Base-by-base conservation (phyloP, 2,329 filamentous ascomycete genomes). In the Trichoderma guizhouense region DNA sequence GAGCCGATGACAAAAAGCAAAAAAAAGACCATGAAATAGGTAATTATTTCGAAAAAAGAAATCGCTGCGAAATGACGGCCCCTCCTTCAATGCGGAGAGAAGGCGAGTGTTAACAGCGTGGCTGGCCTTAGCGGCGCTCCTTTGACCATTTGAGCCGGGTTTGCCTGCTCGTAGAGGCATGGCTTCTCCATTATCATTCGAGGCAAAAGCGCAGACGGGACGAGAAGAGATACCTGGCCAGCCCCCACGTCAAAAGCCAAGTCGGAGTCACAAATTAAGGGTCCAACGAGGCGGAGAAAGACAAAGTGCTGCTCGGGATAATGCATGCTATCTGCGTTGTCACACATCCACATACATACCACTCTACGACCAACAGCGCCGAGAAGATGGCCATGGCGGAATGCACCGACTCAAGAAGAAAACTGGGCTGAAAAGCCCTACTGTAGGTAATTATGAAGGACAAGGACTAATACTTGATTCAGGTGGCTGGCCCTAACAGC, bases 91-190 rank as follows among this genome's bases (percentile, higher is more conserved):
- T 70, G 67, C 67, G 67, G 58, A 70, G 67, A 62, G 32, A 51
- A 47, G 14, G 58, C 58, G 15, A 64, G 9, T 28, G 14, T 7
- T 60, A 69, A 36, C 24, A 34, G 34, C n/a, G 66, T 69, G 66
- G 66, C 53, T 69, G 55, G 39, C 24, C n/a, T 69, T 69, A 61
- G 66, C 66, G 66, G 66, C 66, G 66, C 55, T 69, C 66, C 36
- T 51, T 51, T 58, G 28, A 43, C 66, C 66, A 69, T 61, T 51
- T 39, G 55, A 69, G 66, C 34, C 66, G 55, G 66, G 21, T 28
- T 47, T 69, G 53, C n/a, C n/a, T 69, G 55, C 55, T 69, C 5
- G 26, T 47, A n/a, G 43, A 51, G 43, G 43, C 43, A 51, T 51
- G 43, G 43, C n/a, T 21, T 51, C 43, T 36, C 55, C 53, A 39